A percentile compares a stretch with the other conserved stretches of the same genome.
Evolutionary conservation across 176 grass and related monocot genomes (phyloP).

Genomic region (Tillandsia leiboldiana): DNA sequence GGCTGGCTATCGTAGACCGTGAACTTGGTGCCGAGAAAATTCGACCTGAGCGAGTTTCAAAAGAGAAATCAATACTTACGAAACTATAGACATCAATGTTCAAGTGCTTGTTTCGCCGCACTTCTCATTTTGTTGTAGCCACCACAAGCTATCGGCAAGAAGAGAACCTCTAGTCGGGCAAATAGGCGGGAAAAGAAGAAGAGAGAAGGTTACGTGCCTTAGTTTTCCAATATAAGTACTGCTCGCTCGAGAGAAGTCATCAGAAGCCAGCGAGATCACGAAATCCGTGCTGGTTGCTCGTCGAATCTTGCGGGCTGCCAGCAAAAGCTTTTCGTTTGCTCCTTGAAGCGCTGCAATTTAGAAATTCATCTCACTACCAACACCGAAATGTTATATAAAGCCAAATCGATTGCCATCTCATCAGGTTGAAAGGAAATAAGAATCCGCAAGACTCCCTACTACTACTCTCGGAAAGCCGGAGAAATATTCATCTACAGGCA

Average conservation of each 20-base stretch:
- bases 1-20: constrained; percentile 84
- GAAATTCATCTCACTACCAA: constrained; percentile 12
- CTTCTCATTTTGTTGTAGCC: no score
- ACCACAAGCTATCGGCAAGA: no score
- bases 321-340: constrained; percentile 83
- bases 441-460: neutral
- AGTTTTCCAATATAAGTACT: constrained; percentile 95
- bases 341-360: constrained; percentile 59
- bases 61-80: neutral
- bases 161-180: neutral
- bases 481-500: neutral
- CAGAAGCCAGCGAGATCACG: constrained; percentile 59
- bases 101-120: no score
- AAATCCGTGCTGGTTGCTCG: constrained; percentile 68
- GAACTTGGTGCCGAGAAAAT: constrained; percentile 98
- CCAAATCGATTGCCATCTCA: neutral
- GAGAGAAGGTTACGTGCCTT: constrained; percentile 39
- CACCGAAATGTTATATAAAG: neutral
- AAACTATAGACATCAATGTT: neutral
- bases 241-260: constrained; percentile 86
- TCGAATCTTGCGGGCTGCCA: constrained; percentile 84
- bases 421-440: neutral
- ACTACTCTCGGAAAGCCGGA: neutral
- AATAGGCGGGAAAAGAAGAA: neutral
- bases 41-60: constrained; percentile 40